Base-by-base conservation (phyloP, 805 yeast genomes). In the Debaryomyces castellii region DNA sequence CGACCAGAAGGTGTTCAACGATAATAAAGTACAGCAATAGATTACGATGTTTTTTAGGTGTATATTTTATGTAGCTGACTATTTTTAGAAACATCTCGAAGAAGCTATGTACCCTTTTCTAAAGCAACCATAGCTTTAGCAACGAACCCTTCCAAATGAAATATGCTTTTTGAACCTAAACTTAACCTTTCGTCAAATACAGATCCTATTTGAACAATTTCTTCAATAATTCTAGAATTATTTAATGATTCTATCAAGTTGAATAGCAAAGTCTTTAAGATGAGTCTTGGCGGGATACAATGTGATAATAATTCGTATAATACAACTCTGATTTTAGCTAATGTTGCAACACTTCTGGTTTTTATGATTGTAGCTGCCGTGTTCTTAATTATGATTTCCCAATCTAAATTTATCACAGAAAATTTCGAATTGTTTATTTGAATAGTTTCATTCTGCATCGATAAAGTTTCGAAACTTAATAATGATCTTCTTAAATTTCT, bases 111-210 rank as follows among this genome's bases (percentile, higher is more conserved):
- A 37, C 40, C 34, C 28, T 51, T 67, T 55, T 86, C 94, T 41
- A 87, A 62, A 7, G 77, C 77, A 35, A 89, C 87, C 97, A 94
- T 92, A 1, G 83, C 81, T 60, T 80, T 85, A 0, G 97, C 97
- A 16, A 88, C 79, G 60, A 89, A 94, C 1, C 98, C 99, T 69
- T 94, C 99, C 44, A 94, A 68, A 67, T 94, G 99, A 66, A 89
- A 94, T 10, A 94, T 92, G 32, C 90, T 88, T 64, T 94, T 94
- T 48, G 80, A 79, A 2, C 98, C 99, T 47, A 87, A 68, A 47
- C 90, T 81, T 48, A 94, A 73, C 46, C 99, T 78, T 57, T 94
- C 97, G 60, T 94, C 99, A 56, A 81, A 85, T 1, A 74, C 59
- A 2, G 96, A 78, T 2, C 86, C 85, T 4, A 81, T 66, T 7